Evolutionary conservation across 441 rosid species (phyloP), one percentile per base, ranked within the genome.

Genomic region (Erysimum cheiri): DNA sequence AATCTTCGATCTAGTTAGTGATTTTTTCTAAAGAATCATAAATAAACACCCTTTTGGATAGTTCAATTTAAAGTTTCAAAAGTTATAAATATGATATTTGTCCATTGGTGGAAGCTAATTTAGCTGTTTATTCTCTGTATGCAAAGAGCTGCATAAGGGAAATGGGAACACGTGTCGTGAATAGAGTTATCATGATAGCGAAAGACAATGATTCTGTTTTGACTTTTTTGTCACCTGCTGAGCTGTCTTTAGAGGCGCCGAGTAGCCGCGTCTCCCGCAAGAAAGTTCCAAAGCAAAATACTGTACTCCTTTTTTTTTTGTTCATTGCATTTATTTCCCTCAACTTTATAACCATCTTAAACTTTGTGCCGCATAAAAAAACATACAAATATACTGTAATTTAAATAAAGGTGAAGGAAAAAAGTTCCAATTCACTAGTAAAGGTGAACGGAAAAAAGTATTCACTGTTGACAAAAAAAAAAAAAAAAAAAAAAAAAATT

Each of bases 181-280:
- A 33, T 0, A 36, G 59, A 53, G 48, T 33, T 12, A 35, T 5
- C 12, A 6, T 2, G 9, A 37, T 3, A 12, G 31, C 3, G 10
- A n/a, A 52, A 54, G 41, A 63, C 58, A 72, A 72, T 55, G 70
- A 72, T 64, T 72, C 76, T 56, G 40, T n/a, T 52, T 72, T 72
- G 63, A 62, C 69, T 62, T 55, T 4, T 14, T 14, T 41, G 64
- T 15, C 64, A 61, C 1, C 3, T 61, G 76, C 70, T 64, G 65
- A 72, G 65, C 59, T 72, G 76, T 72, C 31, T 64, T 15, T 36
- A 5, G 35, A 55, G 52, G 76, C 41, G 76, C 52, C 76, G 76
- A 64, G 76, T 39, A 28, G 76, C 76, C 76, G 76, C 76, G 65
- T 64, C 76, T 55, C 64, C 17, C 19, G 37, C 46, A 55, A 32